Conservation (phyloP, 306 rosid genomes). For the Vigna mungo region DNA sequence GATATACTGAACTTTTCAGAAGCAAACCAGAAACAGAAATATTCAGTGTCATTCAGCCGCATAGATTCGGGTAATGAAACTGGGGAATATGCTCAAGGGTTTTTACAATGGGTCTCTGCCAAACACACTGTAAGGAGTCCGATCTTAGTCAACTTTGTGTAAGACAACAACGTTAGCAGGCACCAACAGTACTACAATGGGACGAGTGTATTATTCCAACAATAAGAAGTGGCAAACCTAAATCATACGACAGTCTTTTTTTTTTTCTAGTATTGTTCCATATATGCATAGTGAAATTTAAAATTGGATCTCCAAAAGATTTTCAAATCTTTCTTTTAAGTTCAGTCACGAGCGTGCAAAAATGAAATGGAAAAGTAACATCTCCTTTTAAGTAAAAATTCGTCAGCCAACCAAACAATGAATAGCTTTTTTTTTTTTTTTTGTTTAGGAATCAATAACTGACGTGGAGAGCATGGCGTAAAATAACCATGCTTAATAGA, state of each 20-base stretch:
- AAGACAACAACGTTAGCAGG: conserved; percentile 29
- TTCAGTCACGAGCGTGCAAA: neutral
- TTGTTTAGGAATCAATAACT: neutral
- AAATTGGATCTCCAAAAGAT: conserved; percentile 10
- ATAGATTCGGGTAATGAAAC: conserved; percentile 39
- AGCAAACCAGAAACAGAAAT: conserved; percentile 62
- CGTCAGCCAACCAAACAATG: neutral
- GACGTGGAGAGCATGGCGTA: neutral
- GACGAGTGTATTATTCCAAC: conserved; percentile 11
- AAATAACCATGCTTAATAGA: neutral
- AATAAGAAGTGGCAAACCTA: neutral
- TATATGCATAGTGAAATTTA: neutral
- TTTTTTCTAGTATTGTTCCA: conserved; percentile 24
- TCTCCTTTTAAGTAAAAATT: neutral
- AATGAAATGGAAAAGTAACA: neutral
- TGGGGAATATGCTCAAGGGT: conserved; percentile 58
- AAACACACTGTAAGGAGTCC: conserved; percentile 62
- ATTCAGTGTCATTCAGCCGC: conserved; percentile 58
- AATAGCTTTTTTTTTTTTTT: neutral
- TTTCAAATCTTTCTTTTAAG: neutral
- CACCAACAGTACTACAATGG: conserved; percentile 38
- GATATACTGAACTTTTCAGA: conserved; percentile 57
- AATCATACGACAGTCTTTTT: neutral
- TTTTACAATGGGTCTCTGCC: conserved; percentile 60
- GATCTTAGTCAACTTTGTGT: conserved; percentile 53